phyloP scores from a whole-genome alignment of 2,329 filamentous ascomycete species.

The Microcyclospora tardicrescens region DNA sequence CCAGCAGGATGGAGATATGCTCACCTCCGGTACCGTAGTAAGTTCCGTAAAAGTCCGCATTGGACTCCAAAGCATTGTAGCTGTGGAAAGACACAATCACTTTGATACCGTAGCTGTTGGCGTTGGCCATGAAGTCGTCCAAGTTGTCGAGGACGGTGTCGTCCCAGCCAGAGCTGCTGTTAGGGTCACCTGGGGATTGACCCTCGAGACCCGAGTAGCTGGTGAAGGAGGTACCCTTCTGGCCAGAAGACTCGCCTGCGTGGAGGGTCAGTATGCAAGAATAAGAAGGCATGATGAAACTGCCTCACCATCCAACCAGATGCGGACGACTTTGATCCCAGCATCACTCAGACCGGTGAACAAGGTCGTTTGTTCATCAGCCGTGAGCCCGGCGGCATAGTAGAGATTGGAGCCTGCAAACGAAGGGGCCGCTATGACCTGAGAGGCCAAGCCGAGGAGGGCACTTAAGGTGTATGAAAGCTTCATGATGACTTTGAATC shows the following conservation, averaged over 20 bases:
- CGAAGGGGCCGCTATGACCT: slow-evolving; percentile 1
- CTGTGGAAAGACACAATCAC: slow-evolving; percentile 7
- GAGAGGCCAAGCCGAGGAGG: not conserved
- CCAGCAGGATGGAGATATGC: no score
- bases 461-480: not conserved
- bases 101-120: slow-evolving; percentile 7
- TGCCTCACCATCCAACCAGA: slow-evolving; percentile 4
- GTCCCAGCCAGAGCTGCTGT: slow-evolving; percentile 1
- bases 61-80: slow-evolving; percentile 6
- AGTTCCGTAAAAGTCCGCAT: slow-evolving; percentile 5
- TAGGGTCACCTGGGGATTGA: not conserved
- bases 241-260: slow-evolving; percentile 1
- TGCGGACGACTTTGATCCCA: slow-evolving; percentile 4
- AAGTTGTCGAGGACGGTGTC: slow-evolving; percentile 7
- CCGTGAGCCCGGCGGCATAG: slow-evolving; percentile 5
- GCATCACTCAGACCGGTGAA: slow-evolving; percentile 4
- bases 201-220: slow-evolving; percentile 6
- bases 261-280: not conserved
- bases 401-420: slow-evolving; percentile 6
- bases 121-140: slow-evolving; percentile 7
- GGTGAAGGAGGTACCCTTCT: slow-evolving; percentile 9
- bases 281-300: not conserved
- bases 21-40: slow-evolving; percentile 1
- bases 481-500: not conserved
- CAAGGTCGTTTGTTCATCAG: slow-evolving; percentile 2